Evolutionary conservation across 108 stramenopile genomes (phyloP).

Genomic region (Chaetoceros tenuissimus): DNA sequence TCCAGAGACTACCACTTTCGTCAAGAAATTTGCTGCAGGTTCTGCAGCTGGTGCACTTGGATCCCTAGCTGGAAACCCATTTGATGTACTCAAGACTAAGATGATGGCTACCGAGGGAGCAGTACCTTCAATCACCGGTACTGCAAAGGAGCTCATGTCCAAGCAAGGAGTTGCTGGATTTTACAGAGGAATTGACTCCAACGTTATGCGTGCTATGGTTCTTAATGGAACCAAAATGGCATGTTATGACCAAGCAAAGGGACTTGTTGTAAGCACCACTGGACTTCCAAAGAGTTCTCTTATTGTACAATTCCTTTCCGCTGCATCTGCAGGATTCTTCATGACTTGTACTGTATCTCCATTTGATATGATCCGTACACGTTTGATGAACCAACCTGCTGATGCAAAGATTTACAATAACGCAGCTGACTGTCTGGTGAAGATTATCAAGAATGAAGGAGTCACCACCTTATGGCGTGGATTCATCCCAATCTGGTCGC

Average conservation of each 20-base stretch:
- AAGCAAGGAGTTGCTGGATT: conserved; percentile 82
- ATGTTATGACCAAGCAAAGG: conserved; percentile 84
- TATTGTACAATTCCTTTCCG: conserved; percentile 58
- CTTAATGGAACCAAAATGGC: conserved; percentile 93
- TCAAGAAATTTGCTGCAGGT: conserved; percentile 81
- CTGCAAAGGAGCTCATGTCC: conserved; percentile 52
- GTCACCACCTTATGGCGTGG: conserved; percentile 81
- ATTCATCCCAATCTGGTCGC: conserved; percentile 89
- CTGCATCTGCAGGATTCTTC: conserved; percentile 87
- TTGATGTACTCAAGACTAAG: conserved; percentile 86
- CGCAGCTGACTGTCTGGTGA: conserved; percentile 76
- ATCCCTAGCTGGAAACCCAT: conserved; percentile 84
- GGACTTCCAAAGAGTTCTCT: conserved; percentile 48
- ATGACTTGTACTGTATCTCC: conserved; percentile 90
- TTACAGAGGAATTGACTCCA: conserved; percentile 90
- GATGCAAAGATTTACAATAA: conserved; percentile 83
- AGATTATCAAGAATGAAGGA: conserved; percentile 82
- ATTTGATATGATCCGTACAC: conserved; percentile 86
- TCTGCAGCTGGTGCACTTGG: conserved; percentile 82
- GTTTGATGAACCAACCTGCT: conserved; percentile 89
- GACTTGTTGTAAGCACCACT: conserved; percentile 54
- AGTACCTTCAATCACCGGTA: conserved; percentile 47
- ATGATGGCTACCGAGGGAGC: conserved; percentile 78
- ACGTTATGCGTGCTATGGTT: conserved; percentile 87
- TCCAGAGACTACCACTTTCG: conserved; percentile 57